These are phyloP conservation scores for Platismatia glauca DNA, from an alignment of 495 filamentous ascomycete genomes.

Conservation along the genomic window DNA sequence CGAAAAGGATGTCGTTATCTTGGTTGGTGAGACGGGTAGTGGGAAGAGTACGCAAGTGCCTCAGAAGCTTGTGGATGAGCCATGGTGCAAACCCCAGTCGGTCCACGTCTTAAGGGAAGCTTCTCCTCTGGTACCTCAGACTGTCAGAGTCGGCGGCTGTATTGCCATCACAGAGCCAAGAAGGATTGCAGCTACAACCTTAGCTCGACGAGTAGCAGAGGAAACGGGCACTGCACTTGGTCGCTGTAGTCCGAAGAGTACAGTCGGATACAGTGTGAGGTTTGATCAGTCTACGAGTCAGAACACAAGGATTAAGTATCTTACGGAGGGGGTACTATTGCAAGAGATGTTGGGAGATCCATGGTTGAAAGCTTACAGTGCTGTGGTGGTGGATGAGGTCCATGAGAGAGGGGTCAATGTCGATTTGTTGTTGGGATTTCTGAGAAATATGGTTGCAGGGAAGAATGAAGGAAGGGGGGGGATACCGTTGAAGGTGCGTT, in stretches of 20 bases:
- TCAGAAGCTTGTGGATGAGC: slow-evolving; percentile 72
- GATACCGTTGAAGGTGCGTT: slow-evolving; percentile 54
- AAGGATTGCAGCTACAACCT: slow-evolving; percentile 86
- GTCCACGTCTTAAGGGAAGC: slow-evolving; percentile 4
- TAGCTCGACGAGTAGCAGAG: slow-evolving; percentile 78
- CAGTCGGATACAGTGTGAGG: slow-evolving; percentile 87
- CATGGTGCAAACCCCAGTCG: slow-evolving; percentile 58
- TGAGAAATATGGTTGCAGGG: slow-evolving; percentile 61
- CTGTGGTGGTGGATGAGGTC: slow-evolving; percentile 89
- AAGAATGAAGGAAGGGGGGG: slow-evolving; percentile 52
- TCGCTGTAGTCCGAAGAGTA: slow-evolving; percentile 51
- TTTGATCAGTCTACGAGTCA: slow-evolving; percentile 80
- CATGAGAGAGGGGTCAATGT: slow-evolving; percentile 97
- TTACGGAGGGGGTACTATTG: slow-evolving; percentile 94
- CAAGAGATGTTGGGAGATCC: slow-evolving; percentile 91
- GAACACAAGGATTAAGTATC: slow-evolving; percentile 73
- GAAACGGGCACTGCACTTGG: slow-evolving; percentile 83
- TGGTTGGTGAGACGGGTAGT: slow-evolving; percentile 90
- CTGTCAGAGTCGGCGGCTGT: slow-evolving; percentile 64
- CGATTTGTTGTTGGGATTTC: slow-evolving; percentile 79
- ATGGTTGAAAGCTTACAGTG: slow-evolving; percentile 72
- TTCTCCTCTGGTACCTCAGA: slow-evolving; percentile 42
- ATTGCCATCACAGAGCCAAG: slow-evolving; percentile 95
- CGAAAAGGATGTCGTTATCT: slow-evolving; percentile 66
- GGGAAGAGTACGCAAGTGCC: slow-evolving; percentile 97